phyloP scores from a whole-genome alignment of 345 rosid genomes.

The Heritiera fomes region DNA sequence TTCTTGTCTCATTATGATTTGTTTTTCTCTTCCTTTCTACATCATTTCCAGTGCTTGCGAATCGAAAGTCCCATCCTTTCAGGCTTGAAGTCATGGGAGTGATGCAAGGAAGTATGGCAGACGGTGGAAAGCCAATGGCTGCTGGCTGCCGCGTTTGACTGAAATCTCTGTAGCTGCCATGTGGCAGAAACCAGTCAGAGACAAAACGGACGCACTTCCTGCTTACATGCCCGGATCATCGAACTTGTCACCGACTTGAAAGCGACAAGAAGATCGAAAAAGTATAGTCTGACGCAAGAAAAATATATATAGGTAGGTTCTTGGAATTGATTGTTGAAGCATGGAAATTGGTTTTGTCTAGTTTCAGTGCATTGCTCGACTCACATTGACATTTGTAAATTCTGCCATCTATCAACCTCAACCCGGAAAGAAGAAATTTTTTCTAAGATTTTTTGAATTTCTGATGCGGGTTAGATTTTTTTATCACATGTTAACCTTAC shows the following conservation, averaged over 20 bases:
- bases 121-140: not conserved
- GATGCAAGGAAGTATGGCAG: not conserved
- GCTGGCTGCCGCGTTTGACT: slow-evolving; percentile 29
- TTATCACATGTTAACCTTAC: too few relatives aligned
- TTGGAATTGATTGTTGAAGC: not conserved
- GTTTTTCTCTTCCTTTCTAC: too few relatives aligned
- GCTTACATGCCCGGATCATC: not conserved
- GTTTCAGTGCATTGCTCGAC: too few relatives aligned
- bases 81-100: not conserved
- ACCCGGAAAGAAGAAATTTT: too few relatives aligned
- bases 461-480: too few relatives aligned
- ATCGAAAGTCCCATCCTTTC: not conserved
- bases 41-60: not conserved
- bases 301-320: not conserved
- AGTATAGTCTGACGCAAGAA: not conserved
- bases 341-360: too few relatives aligned
- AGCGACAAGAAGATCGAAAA: not conserved
- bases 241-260: too few relatives aligned
- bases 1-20: not conserved
- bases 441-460: too few relatives aligned
- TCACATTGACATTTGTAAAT: too few relatives aligned
- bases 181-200: not conserved
- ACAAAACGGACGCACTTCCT: too few relatives aligned
- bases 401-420: too few relatives aligned
- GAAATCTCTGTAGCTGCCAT: not conserved